Percentiles rank a stretch among this genome's conserved stretches.
Conservation (phyloP, 352 stramenopile species). For the Pythium monospermum region DNA sequence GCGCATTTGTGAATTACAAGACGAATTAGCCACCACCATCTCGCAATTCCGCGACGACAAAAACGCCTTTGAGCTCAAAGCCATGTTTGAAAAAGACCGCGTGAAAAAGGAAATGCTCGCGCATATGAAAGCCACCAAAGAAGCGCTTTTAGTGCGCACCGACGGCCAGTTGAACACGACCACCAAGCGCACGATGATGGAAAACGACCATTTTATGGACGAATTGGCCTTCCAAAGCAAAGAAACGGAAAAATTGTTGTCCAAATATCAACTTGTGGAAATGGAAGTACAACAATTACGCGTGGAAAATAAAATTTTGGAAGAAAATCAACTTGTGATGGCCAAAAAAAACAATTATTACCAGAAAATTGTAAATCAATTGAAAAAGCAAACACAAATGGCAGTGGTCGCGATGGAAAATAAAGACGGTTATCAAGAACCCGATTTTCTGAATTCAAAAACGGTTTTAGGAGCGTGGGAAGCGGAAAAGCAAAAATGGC, state of each 20-base stretch:
- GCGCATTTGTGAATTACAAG: slow-evolving; percentile 31
- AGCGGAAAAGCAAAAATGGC: background rate
- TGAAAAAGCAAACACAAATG: slow-evolving; percentile 27
- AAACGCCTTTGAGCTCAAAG: slow-evolving; percentile 50
- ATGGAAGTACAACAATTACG: slow-evolving; percentile 37
- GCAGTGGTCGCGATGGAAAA: slow-evolving; percentile 7
- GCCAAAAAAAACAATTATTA: slow-evolving; percentile 71
- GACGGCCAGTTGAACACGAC: slow-evolving; percentile 64
- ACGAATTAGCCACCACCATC: slow-evolving; percentile 21
- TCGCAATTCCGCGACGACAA: slow-evolving; percentile 28
- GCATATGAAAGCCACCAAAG: slow-evolving; percentile 43
- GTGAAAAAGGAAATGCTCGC: slow-evolving; percentile 68
- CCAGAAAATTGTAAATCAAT: slow-evolving; percentile 52
- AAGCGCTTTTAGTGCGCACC: slow-evolving; percentile 46
- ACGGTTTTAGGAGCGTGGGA: background rate
- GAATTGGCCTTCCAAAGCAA: slow-evolving; percentile 68
- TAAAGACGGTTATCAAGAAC: background rate
- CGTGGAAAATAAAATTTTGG: slow-evolving; percentile 41
- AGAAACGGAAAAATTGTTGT: slow-evolving; percentile 68
- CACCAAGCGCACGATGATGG: slow-evolving; percentile 74
- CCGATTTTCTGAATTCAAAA: too few species aligned
- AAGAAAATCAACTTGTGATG: slow-evolving; percentile 48
- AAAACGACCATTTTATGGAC: slow-evolving; percentile 74
- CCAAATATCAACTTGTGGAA: slow-evolving; percentile 35
- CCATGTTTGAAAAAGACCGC: slow-evolving; percentile 56